A percentile compares a stretch with the other conserved stretches of the same genome.
These are phyloP conservation scores for Tricholoma sp. DNA, from an alignment of 768 basidiomycete genomes.

Conservation along the genomic window DNA sequence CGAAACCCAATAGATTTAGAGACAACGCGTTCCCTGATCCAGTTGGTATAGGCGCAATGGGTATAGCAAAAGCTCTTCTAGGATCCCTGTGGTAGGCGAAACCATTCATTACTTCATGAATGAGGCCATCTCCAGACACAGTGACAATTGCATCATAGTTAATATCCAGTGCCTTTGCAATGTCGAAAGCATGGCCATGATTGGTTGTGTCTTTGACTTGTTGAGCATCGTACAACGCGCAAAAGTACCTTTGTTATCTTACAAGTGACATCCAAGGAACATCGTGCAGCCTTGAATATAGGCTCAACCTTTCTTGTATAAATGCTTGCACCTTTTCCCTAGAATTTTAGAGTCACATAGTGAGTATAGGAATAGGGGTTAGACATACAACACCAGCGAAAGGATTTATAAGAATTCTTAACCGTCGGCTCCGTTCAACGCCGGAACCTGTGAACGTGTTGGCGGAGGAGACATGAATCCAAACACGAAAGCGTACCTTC, in stretches of 20 bases:
- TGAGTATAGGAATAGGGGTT: not conserved
- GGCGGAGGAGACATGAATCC: not conserved
- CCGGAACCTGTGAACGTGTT: constrained; percentile 29
- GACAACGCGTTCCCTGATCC: constrained; percentile 79
- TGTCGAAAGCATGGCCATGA: constrained; percentile 58
- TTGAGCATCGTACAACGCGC: not conserved
- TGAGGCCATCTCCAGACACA: constrained; percentile 79
- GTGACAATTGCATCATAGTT: constrained; percentile 68
- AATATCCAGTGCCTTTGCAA: constrained; percentile 51
- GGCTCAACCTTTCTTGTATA: constrained; percentile 63
- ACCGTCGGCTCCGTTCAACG: constrained; percentile 43
- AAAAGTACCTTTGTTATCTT: constrained; percentile 41
- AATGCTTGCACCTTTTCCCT: constrained; percentile 58
- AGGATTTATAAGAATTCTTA: constrained; percentile 78
- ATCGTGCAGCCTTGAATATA: constrained; percentile 63
- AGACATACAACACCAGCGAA: constrained; percentile 64
- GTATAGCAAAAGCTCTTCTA: constrained; percentile 55
- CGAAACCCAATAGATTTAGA: constrained; percentile 66
- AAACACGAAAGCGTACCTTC: constrained; percentile 38
- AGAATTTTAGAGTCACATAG: constrained; percentile 4
- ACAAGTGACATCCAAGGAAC: constrained; percentile 60
- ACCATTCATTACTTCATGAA: constrained; percentile 84
- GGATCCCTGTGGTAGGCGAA: constrained; percentile 62
- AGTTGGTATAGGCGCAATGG: constrained; percentile 77
- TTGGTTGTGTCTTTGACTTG: constrained; percentile 58